Base-by-base conservation (phyloP, 495 filamentous ascomycete genomes). In the Filosporella fistucella region DNA sequence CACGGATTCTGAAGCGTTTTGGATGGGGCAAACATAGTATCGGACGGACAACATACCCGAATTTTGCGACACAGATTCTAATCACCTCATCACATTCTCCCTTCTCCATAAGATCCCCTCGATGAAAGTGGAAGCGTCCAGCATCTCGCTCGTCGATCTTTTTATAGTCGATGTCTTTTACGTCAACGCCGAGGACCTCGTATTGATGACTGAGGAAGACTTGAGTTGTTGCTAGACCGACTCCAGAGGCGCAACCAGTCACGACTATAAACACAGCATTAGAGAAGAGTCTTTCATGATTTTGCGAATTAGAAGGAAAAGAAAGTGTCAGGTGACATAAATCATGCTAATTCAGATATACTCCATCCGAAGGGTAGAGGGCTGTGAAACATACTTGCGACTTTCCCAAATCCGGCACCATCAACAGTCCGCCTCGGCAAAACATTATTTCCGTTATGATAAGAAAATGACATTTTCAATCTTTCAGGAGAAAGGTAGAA, bases 181-280 rank as follows among this genome's bases (percentile, higher is more conserved):
- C 42, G 47, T 71, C 69, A 4, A 71, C 53, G 2, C 69, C 69
- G 29, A 64, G 58, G 25, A 73, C 68, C 16, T 53, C 36, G 38
- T 64, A 68, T 39, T 64, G 60, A 36, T 67, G 61, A 1, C 50
- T 51, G 7, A 73, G 64, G 39, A 68, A 63, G 10, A 63, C 51
- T 46, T 62, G 57, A 0, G 66, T 61, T 11, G 62, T 60, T 10
- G 67, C 63, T 0, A 69, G 65, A 23, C 69, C 69, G 35, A 72
- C 67, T 30, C 69, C 68, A 12, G 65, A 68, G 2, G 63, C 44
- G 42, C 65, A 67, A 16, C 69, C 69, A 16, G 69, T 72, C 21
- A 72, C n/a, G n/a, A n/a, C n/a, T n/a, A n/a, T n/a, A n/a, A n/a
- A n/a, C n/a, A n/a, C n/a, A n/a, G n/a, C n/a, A n/a, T n/a, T n/a